Percentiles rank a stretch among this genome's conserved stretches.
These are phyloP conservation scores for Bremia lactucae DNA, from an alignment of 352 stramenopile species.

Conservation along the genomic window DNA sequence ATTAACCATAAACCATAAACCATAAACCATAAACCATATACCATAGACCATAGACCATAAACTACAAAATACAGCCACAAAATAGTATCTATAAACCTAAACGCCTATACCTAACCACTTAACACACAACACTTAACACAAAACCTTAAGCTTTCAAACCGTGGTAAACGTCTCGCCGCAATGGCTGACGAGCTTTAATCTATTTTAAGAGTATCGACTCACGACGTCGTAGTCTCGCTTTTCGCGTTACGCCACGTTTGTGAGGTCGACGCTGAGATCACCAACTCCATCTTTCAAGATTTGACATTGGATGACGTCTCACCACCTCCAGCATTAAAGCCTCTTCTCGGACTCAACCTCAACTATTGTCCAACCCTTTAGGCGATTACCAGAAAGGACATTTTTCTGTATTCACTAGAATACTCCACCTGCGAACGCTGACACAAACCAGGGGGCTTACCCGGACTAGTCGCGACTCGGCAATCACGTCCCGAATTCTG, in stretches of 20 bases:
- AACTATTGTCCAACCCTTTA: not conserved
- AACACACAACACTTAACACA: not conserved
- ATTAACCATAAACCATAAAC: too few species aligned
- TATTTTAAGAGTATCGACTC: not conserved
- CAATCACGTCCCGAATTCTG: not conserved
- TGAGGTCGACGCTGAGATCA: not conserved
- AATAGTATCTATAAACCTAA: too few species aligned
- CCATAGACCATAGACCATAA: too few species aligned
- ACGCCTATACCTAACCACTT: not conserved
- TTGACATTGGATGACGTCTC: not conserved
- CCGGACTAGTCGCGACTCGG: too few species aligned
- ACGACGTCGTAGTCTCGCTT: not conserved
- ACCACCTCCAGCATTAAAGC: not conserved
- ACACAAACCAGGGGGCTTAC: not conserved
- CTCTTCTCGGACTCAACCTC: not conserved
- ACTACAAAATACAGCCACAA: too few species aligned
- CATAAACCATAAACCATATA: too few species aligned
- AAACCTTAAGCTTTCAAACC: not conserved
- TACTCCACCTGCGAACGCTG: not conserved
- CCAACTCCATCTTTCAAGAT: not conserved
- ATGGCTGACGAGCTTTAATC: not conserved
- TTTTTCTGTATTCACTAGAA: not conserved
- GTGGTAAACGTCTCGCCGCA: not conserved
- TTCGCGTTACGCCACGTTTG: not conserved
- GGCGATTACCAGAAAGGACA: not conserved